phyloP scores from a whole-genome alignment of 2,329 filamentous ascomycete species.

The Pezicula carpinea region DNA sequence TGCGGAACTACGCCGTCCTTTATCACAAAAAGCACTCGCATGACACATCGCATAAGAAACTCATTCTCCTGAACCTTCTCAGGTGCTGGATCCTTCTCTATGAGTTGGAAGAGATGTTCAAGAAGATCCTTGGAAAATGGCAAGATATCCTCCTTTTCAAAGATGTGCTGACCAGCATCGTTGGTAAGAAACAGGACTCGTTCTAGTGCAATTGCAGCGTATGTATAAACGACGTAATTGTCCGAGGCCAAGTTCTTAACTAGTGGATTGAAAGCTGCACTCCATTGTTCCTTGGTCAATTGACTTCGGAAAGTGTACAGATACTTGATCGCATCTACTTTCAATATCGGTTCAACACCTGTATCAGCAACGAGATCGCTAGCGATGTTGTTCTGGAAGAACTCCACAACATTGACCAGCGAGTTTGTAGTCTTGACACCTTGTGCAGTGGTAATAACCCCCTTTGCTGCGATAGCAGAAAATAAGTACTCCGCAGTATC shows the following conservation, averaged over 20 bases:
- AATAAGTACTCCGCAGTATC: slow-evolving; percentile 98
- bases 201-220: slow-evolving; percentile 95
- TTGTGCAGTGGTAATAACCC: slow-evolving; percentile 77
- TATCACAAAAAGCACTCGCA: slow-evolving; percentile 94
- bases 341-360: slow-evolving; percentile 75
- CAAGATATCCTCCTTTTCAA: slow-evolving; percentile 72
- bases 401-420: slow-evolving; percentile 85
- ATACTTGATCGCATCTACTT: slow-evolving; percentile 98
- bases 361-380: slow-evolving; percentile 73
- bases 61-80: slow-evolving; percentile 98
- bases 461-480: slow-evolving; percentile 89
- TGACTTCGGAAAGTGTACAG: slow-evolving; percentile 96
- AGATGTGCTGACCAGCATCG: slow-evolving; percentile 70
- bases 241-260: slow-evolving; percentile 85
- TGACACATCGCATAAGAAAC: slow-evolving; percentile 97
- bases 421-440: slow-evolving; percentile 88
- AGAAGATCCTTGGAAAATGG: slow-evolving; percentile 82
- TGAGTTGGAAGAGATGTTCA: slow-evolving; percentile 83
- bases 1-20: slow-evolving; percentile 73
- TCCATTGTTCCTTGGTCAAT: slow-evolving; percentile 88
- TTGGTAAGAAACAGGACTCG: slow-evolving; percentile 81
- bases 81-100: slow-evolving; percentile 78
- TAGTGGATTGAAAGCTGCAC: slow-evolving; percentile 79
- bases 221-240: slow-evolving; percentile 97
- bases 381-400: slow-evolving; percentile 90